Evolutionary conservation across 2,329 filamentous ascomycete species (phyloP), one percentile per base, ranked within the genome.

Genomic region (Talaromyces sp.): DNA sequence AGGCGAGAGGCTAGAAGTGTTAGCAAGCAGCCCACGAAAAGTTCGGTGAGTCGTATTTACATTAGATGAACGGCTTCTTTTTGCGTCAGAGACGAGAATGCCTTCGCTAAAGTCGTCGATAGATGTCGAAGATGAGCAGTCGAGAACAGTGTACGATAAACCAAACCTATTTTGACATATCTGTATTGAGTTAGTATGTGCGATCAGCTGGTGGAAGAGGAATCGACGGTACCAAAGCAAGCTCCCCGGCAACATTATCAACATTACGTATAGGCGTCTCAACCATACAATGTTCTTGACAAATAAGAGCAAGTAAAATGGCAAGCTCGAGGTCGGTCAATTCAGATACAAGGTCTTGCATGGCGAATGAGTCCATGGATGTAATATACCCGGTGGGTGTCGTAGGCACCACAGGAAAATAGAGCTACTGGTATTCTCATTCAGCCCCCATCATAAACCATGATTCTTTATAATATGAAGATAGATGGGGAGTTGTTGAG

Each of bases 241-340:
- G 81, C 76, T 96, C 92, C 61, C 87, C 83, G 50, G 88, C 83
- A n/a, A 96, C 82, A 68, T 88, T 84, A 75, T 90, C 83, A 64
- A 94, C 78, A 61, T 82, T 79, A 41, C 85, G 80, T 4, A 80
- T 75, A 2, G 88, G 85, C 16, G 91, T 90, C 77, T 92, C 90
- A 73, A 98, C 87, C 71, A 98, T 88, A 79, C 92, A 97, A 77
- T 98, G 93, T 76, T 97, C 91, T 69, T 89, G 85, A 66, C 89
- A 88, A 67, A 93, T 84, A 60, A 98, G 85, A 74, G 90, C 93
- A 60, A 97, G 85, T 47, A 98, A 84, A 14, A 90, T 81, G 27
- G 94, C 95, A 66, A 98, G 86, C 79, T 97, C 93, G 47, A 97
- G 84, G 79, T 97, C 93, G 72, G 89, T 91, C 68, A 98, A 83